Percentiles rank a stretch among this genome's conserved stretches.
These are phyloP conservation scores for Penicillium italicum DNA, from an alignment of 2,329 filamentous ascomycete genomes.

Conservation along the genomic window DNA sequence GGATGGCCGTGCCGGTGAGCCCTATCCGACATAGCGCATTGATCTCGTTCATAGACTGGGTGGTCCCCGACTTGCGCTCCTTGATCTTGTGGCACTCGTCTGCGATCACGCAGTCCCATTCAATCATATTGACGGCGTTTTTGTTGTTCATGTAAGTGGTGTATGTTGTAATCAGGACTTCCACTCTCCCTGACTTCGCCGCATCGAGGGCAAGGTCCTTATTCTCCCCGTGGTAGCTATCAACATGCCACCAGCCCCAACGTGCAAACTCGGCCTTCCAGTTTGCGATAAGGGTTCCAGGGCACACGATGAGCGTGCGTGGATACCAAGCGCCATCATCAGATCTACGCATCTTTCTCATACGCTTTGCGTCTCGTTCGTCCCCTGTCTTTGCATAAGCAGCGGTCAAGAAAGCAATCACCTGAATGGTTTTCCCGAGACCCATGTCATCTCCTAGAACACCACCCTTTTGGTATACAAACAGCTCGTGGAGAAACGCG, in stretches of 20 bases:
- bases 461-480: conserved; percentile 85
- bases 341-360: conserved; percentile 75
- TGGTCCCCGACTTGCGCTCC: conserved; percentile 70
- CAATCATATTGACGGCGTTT: conserved; percentile 72
- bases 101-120: conserved; percentile 91
- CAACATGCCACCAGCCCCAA: conserved; percentile 95
- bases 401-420: conserved; percentile 84
- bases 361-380: conserved; percentile 76
- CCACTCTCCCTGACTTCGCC: conserved; percentile 70
- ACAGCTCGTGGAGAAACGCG: conserved; percentile 78
- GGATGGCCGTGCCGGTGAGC: conserved; percentile 90
- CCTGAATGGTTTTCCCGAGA: conserved; percentile 92
- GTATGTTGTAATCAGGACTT: conserved; percentile 94
- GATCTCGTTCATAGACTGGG: conserved; percentile 81
- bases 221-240: conserved; percentile 71
- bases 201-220: conserved; percentile 69
- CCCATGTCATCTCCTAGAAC: conserved; percentile 98
- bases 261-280: conserved; percentile 82
- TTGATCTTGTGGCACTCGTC: conserved; percentile 94
- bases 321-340: conserved; percentile 70
- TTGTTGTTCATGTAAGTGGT: conserved; percentile 77
- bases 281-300: conserved; percentile 81
- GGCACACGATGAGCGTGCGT: conserved; percentile 78
- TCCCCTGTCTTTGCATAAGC: conserved; percentile 94
- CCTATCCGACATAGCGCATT: conserved; percentile 92